Conservation (phyloP, 2,329 filamentous ascomycete species). For the Aspergillus thermomutatus region DNA sequence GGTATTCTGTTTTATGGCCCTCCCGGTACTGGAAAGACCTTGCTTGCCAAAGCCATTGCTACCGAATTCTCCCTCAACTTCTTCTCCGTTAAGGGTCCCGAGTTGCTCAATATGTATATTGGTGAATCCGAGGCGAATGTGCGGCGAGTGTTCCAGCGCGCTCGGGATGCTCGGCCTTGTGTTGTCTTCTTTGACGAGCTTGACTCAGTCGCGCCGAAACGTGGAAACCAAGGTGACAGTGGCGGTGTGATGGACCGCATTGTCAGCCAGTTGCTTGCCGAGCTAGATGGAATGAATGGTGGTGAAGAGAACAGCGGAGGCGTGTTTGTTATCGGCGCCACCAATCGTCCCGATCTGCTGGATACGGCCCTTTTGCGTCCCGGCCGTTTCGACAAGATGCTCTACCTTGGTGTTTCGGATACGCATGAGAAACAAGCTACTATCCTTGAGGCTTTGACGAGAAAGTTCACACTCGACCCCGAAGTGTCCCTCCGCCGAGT, state of each 20-base stretch:
- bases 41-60: slow-evolving; percentile 97
- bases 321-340: slow-evolving; percentile 95
- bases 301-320: slow-evolving; percentile 75
- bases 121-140: slow-evolving; percentile 99
- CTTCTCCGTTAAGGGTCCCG: slow-evolving; percentile 98
- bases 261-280: slow-evolving; percentile 88
- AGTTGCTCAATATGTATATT: slow-evolving; percentile 99
- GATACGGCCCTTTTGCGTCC: slow-evolving; percentile 87
- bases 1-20: slow-evolving; percentile 99
- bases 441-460: slow-evolving; percentile 88
- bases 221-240: slow-evolving; percentile 94
- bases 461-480: slow-evolving; percentile 87
- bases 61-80: slow-evolving; percentile 99
- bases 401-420: slow-evolving; percentile 93
- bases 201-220: slow-evolving; percentile 93
- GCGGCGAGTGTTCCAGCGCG: slow-evolving; percentile 98
- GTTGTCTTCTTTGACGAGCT: slow-evolving; percentile 98
- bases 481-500: slow-evolving; percentile 71
- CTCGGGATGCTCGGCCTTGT: slow-evolving; percentile 92
- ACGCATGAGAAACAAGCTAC: slow-evolving; percentile 95
- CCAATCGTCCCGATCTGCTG: slow-evolving; percentile 87
- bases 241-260: slow-evolving; percentile 98
- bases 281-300: slow-evolving; percentile 96
- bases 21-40: slow-evolving; percentile 98
- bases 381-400: slow-evolving; percentile 95